Evolutionary conservation across 2,329 filamentous ascomycete genomes (phyloP), one percentile per base, ranked within the genome.

Genomic region (Ophiostoma perfectum): DNA sequence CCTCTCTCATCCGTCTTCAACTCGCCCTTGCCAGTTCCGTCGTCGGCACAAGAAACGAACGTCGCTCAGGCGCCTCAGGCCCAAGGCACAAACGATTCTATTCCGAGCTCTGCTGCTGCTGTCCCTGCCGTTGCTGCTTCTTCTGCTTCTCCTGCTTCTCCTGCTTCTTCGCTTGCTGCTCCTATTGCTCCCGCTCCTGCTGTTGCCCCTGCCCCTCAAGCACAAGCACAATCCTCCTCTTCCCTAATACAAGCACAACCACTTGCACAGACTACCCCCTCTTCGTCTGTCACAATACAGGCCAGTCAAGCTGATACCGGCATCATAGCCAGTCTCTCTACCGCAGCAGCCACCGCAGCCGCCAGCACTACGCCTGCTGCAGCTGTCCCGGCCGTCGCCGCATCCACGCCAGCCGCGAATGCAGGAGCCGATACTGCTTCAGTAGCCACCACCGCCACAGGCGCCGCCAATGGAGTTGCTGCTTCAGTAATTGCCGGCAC

Each of bases 301-400:
- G 74, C 72, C 74, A 78, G 75, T 76, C 73, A 75, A 75, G 75
- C 78, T 78, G 76, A 79, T 78, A 74, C 70, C 72, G 75, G 71
- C 72, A 68, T 75, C 72, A 72, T 74, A 58, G 70, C 73, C 66
- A 72, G 72, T 66, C 68, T 74, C 62, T 69, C 72, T 65, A 71
- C 72, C 68, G 70, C 64, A 63, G 52, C 70, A 16, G 65, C 66
- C 6, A 68, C 68, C 2, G 58, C 65, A 41, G 63, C 65, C 11
- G 41, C 27, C 14, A 41, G 36, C 12, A 16, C 63, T 68, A 69
- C 63, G 67, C 68, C 66, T 39, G 52, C 62, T 41, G 67, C 63
- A 58, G 67, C 67, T 8, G 60, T 42, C 16, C 60, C 60, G 14
- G 58, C 58, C 60, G 60, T 42, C 38, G 60, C 16, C 16, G 39